Evolutionary conservation across 2,329 filamentous ascomycete genomes (phyloP).

Genomic region (Colletotrichum spaethianum): DNA sequence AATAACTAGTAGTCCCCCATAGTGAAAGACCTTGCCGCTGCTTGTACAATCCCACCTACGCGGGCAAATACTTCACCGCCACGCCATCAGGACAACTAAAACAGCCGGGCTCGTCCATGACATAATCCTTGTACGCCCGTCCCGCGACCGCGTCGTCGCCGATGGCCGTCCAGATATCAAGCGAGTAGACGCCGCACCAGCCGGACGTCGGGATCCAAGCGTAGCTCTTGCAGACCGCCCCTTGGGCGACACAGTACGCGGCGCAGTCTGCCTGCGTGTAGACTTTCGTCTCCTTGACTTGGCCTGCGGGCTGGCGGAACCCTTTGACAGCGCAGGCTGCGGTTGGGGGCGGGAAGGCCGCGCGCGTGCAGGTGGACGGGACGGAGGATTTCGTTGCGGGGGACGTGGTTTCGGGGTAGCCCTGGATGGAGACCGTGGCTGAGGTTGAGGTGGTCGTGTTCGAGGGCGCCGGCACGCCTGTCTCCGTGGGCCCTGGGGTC

Average conservation of each 20-base stretch:
- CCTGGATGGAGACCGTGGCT: background rate
- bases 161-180: constrained; percentile 18
- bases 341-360: background rate
- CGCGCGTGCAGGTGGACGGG: background rate
- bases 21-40: background rate
- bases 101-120: constrained; percentile 18
- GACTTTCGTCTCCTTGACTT: background rate
- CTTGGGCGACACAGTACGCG: constrained; percentile 5
- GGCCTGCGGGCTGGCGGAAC: constrained; percentile 10
- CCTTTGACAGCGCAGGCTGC: constrained; percentile 18
- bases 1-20: background rate
- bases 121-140: constrained; percentile 20
- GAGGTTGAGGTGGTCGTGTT: background rate
- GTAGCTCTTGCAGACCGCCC: constrained; percentile 18
- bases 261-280: constrained; percentile 17
- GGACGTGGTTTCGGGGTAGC: constrained; percentile 1
- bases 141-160: constrained; percentile 26
- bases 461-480: background rate
- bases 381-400: background rate
- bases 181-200: constrained; percentile 19
- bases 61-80: background rate
- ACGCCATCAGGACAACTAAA: constrained; percentile 12
- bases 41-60: background rate
- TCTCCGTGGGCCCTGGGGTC: background rate
- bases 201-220: constrained; percentile 6